A percentile compares a stretch with the other conserved stretches of the same genome.
These are phyloP conservation scores for Sinapis alba DNA, from an alignment of 441 rosid genomes.

Conservation along the genomic window DNA sequence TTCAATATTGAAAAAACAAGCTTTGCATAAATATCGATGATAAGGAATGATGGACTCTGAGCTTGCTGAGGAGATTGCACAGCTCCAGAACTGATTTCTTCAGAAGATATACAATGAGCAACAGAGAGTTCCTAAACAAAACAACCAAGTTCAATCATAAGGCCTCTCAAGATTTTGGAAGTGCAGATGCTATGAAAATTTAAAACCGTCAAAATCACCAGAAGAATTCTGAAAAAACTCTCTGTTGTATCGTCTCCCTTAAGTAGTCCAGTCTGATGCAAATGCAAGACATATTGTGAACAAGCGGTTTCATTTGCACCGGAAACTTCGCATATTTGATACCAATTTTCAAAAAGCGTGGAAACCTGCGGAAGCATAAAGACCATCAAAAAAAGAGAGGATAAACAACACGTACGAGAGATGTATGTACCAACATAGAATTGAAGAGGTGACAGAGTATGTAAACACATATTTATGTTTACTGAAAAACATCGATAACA, in stretches of 20 bases:
- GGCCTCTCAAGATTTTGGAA: constrained; percentile 4
- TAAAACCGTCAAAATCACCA: constrained; percentile 47
- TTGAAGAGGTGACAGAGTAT: constrained; percentile 15
- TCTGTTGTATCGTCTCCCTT: constrained; percentile 91
- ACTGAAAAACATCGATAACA: constrained; percentile 11
- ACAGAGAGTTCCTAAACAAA: constrained; percentile 81
- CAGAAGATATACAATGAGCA: constrained; percentile 83
- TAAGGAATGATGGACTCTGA: constrained; percentile 80
- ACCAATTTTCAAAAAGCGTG: constrained; percentile 81
- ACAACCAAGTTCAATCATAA: constrained; percentile 10
- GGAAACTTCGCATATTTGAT: constrained; percentile 76
- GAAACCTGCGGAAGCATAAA: constrained; percentile 60
- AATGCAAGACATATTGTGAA: constrained; percentile 64
- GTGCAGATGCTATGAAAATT: neutral
- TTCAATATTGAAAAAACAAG: constrained; percentile 78
- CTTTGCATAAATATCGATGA: constrained; percentile 87
- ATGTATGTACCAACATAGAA: constrained; percentile 7
- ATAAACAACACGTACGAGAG: neutral
- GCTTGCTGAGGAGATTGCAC: constrained; percentile 73
- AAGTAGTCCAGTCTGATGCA: constrained; percentile 82
- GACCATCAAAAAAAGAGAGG: constrained; percentile 9
- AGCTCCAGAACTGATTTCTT: constrained; percentile 61
- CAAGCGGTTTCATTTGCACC: constrained; percentile 75
- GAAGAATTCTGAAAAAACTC: constrained; percentile 81
- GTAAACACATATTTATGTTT: neutral